phyloP scores from a whole-genome alignment of 2,329 filamentous ascomycete species.

The Hymenoscyphus salicellus region DNA sequence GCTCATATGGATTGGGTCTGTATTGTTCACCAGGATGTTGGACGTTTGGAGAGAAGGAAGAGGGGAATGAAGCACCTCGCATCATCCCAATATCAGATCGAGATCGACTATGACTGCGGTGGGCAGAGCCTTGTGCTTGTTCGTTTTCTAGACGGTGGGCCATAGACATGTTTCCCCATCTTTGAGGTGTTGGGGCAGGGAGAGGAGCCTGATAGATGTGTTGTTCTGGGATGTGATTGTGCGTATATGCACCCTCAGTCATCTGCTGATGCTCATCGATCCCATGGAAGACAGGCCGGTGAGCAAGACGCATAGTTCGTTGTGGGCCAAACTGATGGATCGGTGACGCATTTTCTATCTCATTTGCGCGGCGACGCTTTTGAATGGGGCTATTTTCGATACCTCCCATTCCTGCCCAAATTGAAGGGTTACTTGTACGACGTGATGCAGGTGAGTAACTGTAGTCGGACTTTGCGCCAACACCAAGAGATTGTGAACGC shows the following conservation, averaged over 20 bases:
- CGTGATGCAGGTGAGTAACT: slow-evolving; percentile 13
- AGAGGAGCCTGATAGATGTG: slow-evolving; percentile 25
- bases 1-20: not conserved
- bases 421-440: slow-evolving; percentile 24
- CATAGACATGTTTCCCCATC: slow-evolving; percentile 23
- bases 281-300: slow-evolving; percentile 24
- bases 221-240: slow-evolving; percentile 8
- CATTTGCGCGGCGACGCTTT: slow-evolving; percentile 26
- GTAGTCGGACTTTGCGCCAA: slow-evolving; percentile 18
- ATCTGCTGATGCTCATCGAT: slow-evolving; percentile 26
- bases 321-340: slow-evolving; percentile 1
- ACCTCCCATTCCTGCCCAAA: slow-evolving; percentile 13
- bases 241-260: slow-evolving; percentile 17
- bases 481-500: slow-evolving; percentile 35
- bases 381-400: slow-evolving; percentile 13
- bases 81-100: slow-evolving; percentile 29
- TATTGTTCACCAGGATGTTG: slow-evolving; percentile 19
- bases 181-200: slow-evolving; percentile 29
- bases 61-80: slow-evolving; percentile 13
- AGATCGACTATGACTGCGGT: slow-evolving; percentile 31
- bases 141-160: slow-evolving; percentile 26
- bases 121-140: slow-evolving; percentile 15
- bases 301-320: slow-evolving; percentile 19
- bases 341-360: slow-evolving; percentile 6
- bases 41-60: slow-evolving; percentile 12